A percentile compares a stretch with the other conserved stretches of the same genome.
Evolutionary conservation across 2,329 filamentous ascomycete genomes (phyloP).

Genomic region (Claviceps spartinae): DNA sequence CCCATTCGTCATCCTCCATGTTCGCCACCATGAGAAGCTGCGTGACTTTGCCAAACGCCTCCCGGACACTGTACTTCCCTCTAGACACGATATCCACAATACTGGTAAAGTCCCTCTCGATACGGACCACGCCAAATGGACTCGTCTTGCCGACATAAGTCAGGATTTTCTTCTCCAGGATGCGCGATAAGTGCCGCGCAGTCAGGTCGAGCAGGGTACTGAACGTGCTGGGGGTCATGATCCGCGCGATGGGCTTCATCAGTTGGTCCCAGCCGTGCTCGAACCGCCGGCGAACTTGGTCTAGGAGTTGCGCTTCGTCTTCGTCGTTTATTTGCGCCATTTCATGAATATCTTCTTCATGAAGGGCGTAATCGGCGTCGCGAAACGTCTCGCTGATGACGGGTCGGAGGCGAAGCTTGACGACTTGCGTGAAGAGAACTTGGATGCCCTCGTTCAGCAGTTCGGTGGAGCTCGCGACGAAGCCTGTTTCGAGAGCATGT

Average conservation of each 20-base stretch:
- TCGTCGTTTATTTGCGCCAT: slow-evolving; percentile 40
- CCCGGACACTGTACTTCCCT: slow-evolving; percentile 64
- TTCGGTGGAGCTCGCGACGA: slow-evolving; percentile 66
- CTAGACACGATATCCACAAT: slow-evolving; percentile 55
- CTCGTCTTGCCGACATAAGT: slow-evolving; percentile 67
- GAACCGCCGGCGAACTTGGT: slow-evolving; percentile 66
- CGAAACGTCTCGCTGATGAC: slow-evolving; percentile 82
- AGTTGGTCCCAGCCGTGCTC: slow-evolving; percentile 75
- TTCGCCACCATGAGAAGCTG: slow-evolving; percentile 81
- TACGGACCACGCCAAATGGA: slow-evolving; percentile 64
- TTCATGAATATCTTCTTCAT: slow-evolving; percentile 46
- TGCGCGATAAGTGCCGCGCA: slow-evolving; percentile 58
- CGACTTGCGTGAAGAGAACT: slow-evolving; percentile 75
- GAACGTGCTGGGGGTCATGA: slow-evolving; percentile 69
- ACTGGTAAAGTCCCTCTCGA: slow-evolving; percentile 72
- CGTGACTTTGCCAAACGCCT: slow-evolving; percentile 59
- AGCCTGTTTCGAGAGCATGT: slow-evolving; percentile 54
- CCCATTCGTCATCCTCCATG: slow-evolving; percentile 95
- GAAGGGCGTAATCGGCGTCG: slow-evolving; percentile 72
- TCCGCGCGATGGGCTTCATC: slow-evolving; percentile 68
- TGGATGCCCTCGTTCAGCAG: slow-evolving; percentile 72
- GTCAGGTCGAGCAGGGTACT: slow-evolving; percentile 62
- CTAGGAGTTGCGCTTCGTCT: slow-evolving; percentile 40
- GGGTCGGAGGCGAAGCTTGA: slow-evolving; percentile 72
- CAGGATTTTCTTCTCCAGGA: slow-evolving; percentile 81